These are phyloP conservation scores for Aspergillus kassunensis DNA, from an alignment of 495 filamentous ascomycete genomes.

Conservation along the genomic window DNA sequence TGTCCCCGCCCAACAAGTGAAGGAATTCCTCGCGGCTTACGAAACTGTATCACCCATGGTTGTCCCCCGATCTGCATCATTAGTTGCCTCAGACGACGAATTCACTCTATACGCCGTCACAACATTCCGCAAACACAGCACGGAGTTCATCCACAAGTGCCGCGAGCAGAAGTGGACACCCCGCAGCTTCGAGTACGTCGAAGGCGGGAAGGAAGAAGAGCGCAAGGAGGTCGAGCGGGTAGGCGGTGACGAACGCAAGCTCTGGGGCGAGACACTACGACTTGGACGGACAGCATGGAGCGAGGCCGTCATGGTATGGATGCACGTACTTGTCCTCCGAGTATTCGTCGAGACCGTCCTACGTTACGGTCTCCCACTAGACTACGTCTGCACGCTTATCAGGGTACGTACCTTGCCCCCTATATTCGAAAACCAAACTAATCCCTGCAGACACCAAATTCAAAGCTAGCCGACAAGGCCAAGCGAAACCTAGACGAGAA, in stretches of 20 bases:
- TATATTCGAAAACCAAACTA: not conserved
- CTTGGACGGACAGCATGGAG: constrained; percentile 85
- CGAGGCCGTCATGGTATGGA: constrained; percentile 91
- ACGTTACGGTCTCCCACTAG: constrained; percentile 84
- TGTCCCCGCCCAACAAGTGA: constrained; percentile 69
- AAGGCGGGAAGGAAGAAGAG: constrained; percentile 85
- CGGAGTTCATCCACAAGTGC: constrained; percentile 83
- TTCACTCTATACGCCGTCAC: constrained; percentile 86
- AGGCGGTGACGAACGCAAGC: constrained; percentile 72
- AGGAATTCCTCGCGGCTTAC: constrained; percentile 85
- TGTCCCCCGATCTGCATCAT: constrained; percentile 78
- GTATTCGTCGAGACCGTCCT: constrained; percentile 97
- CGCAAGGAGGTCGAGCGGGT: constrained; percentile 77
- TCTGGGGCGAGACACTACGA: constrained; percentile 86
- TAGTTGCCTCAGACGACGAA: constrained; percentile 78
- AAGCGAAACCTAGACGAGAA: constrained; percentile 75
- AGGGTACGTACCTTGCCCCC: constrained; percentile 54
- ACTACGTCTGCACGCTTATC: constrained; percentile 79
- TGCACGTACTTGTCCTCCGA: constrained; percentile 82
- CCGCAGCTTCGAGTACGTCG: constrained; percentile 87
- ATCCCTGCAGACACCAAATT: constrained; percentile 57
- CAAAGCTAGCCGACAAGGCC: constrained; percentile 76
- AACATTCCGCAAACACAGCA: constrained; percentile 83
- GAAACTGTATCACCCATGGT: constrained; percentile 82
- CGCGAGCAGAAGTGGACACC: constrained; percentile 91